phyloP scores from a whole-genome alignment of 2,329 filamentous ascomycete genomes.

The Colletotrichum incanum region DNA sequence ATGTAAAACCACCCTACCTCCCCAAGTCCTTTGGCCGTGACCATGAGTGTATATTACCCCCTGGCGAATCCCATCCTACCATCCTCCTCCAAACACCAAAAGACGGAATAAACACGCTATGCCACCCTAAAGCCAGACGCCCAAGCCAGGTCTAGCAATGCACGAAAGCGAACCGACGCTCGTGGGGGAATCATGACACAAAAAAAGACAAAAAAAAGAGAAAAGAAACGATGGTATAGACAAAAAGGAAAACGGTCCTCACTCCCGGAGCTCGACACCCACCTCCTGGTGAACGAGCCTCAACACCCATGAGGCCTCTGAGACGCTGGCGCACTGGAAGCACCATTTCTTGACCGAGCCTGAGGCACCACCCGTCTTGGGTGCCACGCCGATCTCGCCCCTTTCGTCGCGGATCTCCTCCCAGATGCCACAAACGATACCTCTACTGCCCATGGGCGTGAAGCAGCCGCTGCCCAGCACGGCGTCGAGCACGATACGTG shows the following conservation, averaged over 20 bases:
- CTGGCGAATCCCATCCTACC: not conserved
- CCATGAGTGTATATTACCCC: not conserved
- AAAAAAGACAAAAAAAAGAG: slow-evolving; percentile 24
- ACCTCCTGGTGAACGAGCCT: slow-evolving; percentile 72
- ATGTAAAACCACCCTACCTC: not conserved
- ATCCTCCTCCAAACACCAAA: not conserved
- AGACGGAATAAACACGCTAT: slow-evolving; percentile 24
- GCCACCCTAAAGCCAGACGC: slow-evolving; percentile 26
- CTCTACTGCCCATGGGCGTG: slow-evolving; percentile 85
- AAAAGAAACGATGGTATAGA: not conserved
- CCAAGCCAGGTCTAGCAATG: slow-evolving; percentile 26
- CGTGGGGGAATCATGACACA: slow-evolving; percentile 37
- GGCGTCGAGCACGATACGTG: slow-evolving; percentile 82
- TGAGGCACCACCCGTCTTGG: slow-evolving; percentile 65
- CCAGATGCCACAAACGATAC: slow-evolving; percentile 92
- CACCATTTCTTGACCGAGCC: slow-evolving; percentile 76
- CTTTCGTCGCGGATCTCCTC: slow-evolving; percentile 79
- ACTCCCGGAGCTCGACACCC: slow-evolving; percentile 63
- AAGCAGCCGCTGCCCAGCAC: slow-evolving; percentile 89
- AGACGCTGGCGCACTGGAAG: slow-evolving; percentile 70
- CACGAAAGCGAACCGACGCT: slow-evolving; percentile 27
- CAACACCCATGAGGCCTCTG: slow-evolving; percentile 70
- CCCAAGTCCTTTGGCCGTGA: not conserved
- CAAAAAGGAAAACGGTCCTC: slow-evolving; percentile 19
- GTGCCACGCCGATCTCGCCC: slow-evolving; percentile 68